Base-by-base conservation (phyloP, 306 rosid species). In the Castanea crenata region DNA sequence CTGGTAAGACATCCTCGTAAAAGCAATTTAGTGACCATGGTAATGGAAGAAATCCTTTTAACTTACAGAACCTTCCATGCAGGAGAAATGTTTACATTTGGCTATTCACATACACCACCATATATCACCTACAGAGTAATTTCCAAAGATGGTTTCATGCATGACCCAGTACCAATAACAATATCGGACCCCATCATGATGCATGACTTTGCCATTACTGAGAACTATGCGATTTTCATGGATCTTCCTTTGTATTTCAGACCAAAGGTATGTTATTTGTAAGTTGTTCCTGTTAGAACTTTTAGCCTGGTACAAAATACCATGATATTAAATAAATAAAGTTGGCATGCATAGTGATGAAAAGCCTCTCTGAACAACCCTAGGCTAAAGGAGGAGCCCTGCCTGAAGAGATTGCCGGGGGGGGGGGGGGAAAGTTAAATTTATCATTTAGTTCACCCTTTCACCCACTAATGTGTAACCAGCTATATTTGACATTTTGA, bases 11-110 rank as follows among this genome's bases (percentile, higher is more conserved):
- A 81, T 83, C 70, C 68, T 78, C 29, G 55, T 64, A 57, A 38
- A 74, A 69, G 70, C 75, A 61, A 71, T 83, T 80, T 79, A 41
- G 62, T 56, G 27, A 5, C 70, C 74, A 62, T 61, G 79, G 31
- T 46, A 46, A 74, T 73, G 73, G 31, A 71, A 65, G 65, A 73
- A 9, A 38, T 82, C 59, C 49, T 70, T 52, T 73, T 20, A 71
- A 82, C 79, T 76, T 68, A 63, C 56, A 62, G 73, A 64, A 70
- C 71, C 78, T 56, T 85, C 72, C 82, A 46, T 88, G 90, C 93
- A 94, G 97, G 94, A 18, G 97, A 94, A 86, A 91, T 92, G 99
- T 92, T 94, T 82, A 89, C 97, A 69, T 94, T 94, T 85, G 99
- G 97, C 55, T 94, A 92, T 87, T 79, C 99, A 1, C 92, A 89